Base-by-base conservation (phyloP, 352 stramenopile species). In the Pythium insidiosum region DNA sequence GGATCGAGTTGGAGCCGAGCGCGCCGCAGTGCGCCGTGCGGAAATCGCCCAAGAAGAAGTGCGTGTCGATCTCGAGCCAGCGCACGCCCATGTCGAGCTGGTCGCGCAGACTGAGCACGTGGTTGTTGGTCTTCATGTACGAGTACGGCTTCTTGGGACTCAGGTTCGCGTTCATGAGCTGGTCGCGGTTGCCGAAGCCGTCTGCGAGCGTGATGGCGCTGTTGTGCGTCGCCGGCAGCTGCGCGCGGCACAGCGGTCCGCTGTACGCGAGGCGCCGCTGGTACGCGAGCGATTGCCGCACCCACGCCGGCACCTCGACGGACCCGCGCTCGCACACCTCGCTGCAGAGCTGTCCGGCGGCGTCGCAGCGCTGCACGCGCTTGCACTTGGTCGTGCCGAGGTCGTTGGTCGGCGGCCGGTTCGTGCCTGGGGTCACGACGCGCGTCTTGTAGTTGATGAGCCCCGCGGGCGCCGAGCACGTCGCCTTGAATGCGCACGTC, bases 71-170 rank as follows among this genome's bases (percentile, higher is more conserved):
- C 51, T 86, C 73, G 15, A 86, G 26, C 41, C 53, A 80, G 3
- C 73, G 66, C 40, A 84, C 63, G 28, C 73, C 73, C 2, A 84
- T 56, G 23, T 56, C 61, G 0, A 86, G 53, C 53, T 84, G 68
- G 36, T 86, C 73, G 3, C 58, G 63, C 6, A 85, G 19, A 47
- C 63, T 74, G 13, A 83, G 47, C 5, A 75, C 55, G 18, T 85
- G 68, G 45, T 85, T 78, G 61, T 80, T 82, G 1, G 72, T 85
- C 52, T 82, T 75, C 34, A 85, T 58, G 45, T 63, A 81, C 38
- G 63, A 72, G 20, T 69, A 73, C 40, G 53, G 13, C 39, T 74
- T 77, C 34, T 40, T 52, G 15, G 54, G 28, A 53, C 61, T 63
- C 49, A 77, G 30, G 18, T 74, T 72, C 6, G 42, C 24, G 42